Base-by-base conservation (phyloP, 2,329 filamentous ascomycete genomes). In the Akanthomyces lecanii region DNA sequence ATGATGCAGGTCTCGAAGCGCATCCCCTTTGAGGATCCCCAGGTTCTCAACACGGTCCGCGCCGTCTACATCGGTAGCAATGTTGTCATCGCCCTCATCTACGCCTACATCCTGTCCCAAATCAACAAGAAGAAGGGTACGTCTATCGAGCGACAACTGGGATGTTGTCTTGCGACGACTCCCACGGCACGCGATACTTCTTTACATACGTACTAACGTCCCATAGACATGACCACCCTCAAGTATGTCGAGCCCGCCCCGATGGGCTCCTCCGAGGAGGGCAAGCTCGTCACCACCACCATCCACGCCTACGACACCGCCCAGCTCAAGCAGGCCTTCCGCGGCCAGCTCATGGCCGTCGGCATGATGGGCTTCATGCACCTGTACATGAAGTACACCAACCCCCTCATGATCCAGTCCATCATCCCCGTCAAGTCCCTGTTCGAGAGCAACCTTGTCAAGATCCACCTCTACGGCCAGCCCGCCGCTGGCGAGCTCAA, bases 301-400 rank as follows among this genome's bases (percentile, higher is more conserved):
- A 85, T 97, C 76, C 90, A 96, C 81, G 92, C 93, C 73, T 99
- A 99, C 84, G 95, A 99, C 78, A 83, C 87, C 72, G 81, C 85
- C 71, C 94, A 98, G 82, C 85, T 98, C 74, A 90, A 90, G 79
- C 82, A 85, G 67, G 84, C 92, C 68, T 91, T 94, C 85, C 95
- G 95, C 78, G 85, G 89, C 67, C 94, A 98, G 81, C 80, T 96
- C 72, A 98, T 97, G 91, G 95, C 95, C 65, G 83, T 99, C 64
- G 93, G 85, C 77, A 99, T 99, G 93, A 98, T 99, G 94, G 87
- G 79, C 66, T 91, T 97, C 74, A 98, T 99, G 94, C 95, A 99
- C 82, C 69, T 99, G 66, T 99, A 98, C 88, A 90, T 99, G 85
- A 93, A 97, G 78, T 99, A 98, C 89, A 98, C 93, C 81, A 99